These are phyloP conservation scores for Acanthamoeba rhysodes DNA, from an alignment of 208 protist genomes.

Conservation along the genomic window DNA sequence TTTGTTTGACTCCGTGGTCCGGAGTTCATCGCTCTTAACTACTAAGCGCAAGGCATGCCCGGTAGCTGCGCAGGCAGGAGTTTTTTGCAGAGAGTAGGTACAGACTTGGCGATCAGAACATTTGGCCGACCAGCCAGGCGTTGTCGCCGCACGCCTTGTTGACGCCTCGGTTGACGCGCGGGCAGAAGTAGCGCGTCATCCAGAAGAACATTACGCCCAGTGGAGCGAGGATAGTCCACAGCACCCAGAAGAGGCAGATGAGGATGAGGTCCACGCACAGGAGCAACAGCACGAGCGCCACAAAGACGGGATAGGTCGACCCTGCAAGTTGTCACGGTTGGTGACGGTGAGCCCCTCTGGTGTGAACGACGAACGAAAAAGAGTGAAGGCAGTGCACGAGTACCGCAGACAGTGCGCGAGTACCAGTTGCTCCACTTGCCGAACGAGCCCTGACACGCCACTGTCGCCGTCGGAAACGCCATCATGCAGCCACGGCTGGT, in stretches of 20 bases:
- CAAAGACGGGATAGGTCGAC: not conserved
- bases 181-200: too few species aligned
- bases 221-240: not conserved
- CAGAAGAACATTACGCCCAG: conserved; percentile 26
- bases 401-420: conserved; percentile 40
- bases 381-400: not conserved
- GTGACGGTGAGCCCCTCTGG: too few species aligned
- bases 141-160: not conserved
- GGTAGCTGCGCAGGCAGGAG: too few species aligned
- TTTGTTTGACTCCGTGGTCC: too few species aligned
- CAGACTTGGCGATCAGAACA: too few species aligned
- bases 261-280: not conserved
- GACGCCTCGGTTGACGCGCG: not conserved
- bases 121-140: not conserved
- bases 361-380: too few species aligned
- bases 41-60: too few species aligned
- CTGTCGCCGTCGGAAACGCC: not conserved
- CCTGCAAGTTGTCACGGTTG: too few species aligned
- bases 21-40: too few species aligned
- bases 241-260: not conserved
- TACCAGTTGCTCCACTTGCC: conserved; percentile 46
- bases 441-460: conserved; percentile 9
- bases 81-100: too few species aligned
- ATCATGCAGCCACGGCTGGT: not conserved
- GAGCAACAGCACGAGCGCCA: not conserved